Evolutionary conservation across 208 protist species (phyloP).

Genomic region (Wallacemonas sp.): DNA sequence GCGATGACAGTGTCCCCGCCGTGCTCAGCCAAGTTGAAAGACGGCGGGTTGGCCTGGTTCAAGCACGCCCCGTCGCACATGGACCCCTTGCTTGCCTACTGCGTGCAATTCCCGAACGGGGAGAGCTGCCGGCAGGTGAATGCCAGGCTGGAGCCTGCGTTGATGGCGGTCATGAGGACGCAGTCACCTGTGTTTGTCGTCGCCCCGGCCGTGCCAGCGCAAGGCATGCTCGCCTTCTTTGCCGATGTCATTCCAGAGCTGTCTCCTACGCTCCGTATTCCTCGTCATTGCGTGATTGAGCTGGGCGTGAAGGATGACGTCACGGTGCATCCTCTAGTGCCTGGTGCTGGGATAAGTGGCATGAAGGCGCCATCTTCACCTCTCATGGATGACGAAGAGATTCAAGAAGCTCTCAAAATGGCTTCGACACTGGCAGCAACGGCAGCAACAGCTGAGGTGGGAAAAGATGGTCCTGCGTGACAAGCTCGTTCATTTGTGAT

Average conservation of each 20-base stretch:
- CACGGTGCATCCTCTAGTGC: conserved; percentile 67
- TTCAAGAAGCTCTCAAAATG: conserved; percentile 23
- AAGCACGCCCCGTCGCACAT: conserved; percentile 38
- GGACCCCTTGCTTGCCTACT: conserved; percentile 66
- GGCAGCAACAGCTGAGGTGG: neutral
- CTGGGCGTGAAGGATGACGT: conserved; percentile 76
- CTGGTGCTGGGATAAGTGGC: conserved; percentile 10
- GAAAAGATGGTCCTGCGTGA: too few species aligned
- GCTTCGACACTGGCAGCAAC: neutral
- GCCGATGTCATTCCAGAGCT: conserved; percentile 76
- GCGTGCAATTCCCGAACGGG: conserved; percentile 82
- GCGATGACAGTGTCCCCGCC: conserved; percentile 15
- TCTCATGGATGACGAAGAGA: conserved; percentile 21
- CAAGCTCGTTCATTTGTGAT: too few species aligned
- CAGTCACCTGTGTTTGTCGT: conserved; percentile 79
- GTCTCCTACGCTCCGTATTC: conserved; percentile 66
- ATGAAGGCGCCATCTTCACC: conserved; percentile 1
- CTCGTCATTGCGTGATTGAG: conserved; percentile 70
- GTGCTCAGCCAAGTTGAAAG: conserved; percentile 37
- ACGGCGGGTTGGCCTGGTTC: conserved; percentile 44
- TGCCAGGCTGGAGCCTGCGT: conserved; percentile 76
- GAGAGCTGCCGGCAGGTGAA: conserved; percentile 88
- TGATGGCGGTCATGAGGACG: conserved; percentile 87
- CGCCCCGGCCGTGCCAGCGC: conserved; percentile 61
- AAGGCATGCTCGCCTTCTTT: conserved; percentile 78